phyloP scores from a whole-genome alignment of 352 stramenopile genomes.

The Phytophthora chlamydospora region DNA sequence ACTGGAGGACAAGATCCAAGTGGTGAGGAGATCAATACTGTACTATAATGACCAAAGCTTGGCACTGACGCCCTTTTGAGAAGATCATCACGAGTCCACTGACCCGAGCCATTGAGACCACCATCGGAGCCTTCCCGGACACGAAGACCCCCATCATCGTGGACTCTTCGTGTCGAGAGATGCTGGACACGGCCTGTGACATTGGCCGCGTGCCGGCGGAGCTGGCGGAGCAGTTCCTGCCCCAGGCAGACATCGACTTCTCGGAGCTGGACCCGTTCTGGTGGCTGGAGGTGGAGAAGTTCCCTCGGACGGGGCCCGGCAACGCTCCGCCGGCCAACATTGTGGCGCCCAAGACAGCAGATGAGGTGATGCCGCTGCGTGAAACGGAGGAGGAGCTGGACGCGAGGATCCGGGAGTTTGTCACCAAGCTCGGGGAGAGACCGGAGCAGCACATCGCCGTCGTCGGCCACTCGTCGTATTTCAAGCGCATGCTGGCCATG shows the following conservation, averaged over 20 bases:
- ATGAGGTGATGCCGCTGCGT: conserved; percentile 62
- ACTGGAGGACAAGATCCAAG: conserved; percentile 70
- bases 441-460: conserved; percentile 78
- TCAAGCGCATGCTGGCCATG: conserved; percentile 87
- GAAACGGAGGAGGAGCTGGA: conserved; percentile 69
- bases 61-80: background rate
- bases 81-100: conserved; percentile 87
- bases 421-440: conserved; percentile 54
- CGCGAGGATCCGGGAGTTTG: conserved; percentile 66
- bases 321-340: conserved; percentile 25
- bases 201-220: conserved; percentile 68
- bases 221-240: conserved; percentile 42
- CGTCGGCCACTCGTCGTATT: conserved; percentile 85
- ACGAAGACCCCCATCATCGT: conserved; percentile 66
- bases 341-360: conserved; percentile 38
- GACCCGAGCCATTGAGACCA: conserved; percentile 84
- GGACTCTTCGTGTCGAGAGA: conserved; percentile 75
- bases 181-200: conserved; percentile 87
- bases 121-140: conserved; percentile 64
- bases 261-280: conserved; percentile 56
- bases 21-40: conserved; percentile 41
- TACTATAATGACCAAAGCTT: background rate
- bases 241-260: conserved; percentile 46
- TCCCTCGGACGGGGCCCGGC: conserved; percentile 26
- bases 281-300: conserved; percentile 63